These are phyloP conservation scores for Puccinia horiana DNA, from an alignment of 1,284 basidiomycete species.

Conservation along the genomic window DNA sequence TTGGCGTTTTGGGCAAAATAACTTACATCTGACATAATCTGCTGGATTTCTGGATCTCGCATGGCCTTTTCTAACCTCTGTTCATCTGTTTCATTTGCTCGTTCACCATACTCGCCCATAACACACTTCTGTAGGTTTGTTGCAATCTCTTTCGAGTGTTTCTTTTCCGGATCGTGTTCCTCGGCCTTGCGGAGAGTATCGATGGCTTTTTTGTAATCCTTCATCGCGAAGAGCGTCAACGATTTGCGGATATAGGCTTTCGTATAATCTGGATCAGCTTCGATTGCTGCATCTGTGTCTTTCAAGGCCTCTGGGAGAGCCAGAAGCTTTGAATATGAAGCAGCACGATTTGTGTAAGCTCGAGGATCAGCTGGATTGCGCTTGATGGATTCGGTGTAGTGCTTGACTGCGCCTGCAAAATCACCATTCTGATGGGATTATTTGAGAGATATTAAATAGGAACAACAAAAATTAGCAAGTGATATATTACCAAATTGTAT, in stretches of 20 bases:
- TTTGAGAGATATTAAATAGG: no score
- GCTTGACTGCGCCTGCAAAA: conserved; percentile 87
- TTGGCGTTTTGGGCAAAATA: background rate
- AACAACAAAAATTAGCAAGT: background rate
- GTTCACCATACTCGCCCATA: conserved; percentile 74
- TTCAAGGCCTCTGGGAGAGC: conserved; percentile 95
- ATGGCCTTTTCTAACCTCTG: conserved; percentile 90
- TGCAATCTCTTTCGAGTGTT: conserved; percentile 78
- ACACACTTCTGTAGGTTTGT: conserved; percentile 65
- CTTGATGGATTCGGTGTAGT: conserved; percentile 95
- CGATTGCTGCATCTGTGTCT: conserved; percentile 90
- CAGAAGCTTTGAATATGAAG: conserved; percentile 91
- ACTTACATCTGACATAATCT: conserved; percentile 63
- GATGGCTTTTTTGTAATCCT: conserved; percentile 83
- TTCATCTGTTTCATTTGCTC: conserved; percentile 86
- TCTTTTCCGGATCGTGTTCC: conserved; percentile 73
- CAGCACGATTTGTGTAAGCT: conserved; percentile 95
- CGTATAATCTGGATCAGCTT: conserved; percentile 83
- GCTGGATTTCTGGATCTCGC: conserved; percentile 92
- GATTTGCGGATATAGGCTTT: conserved; percentile 96
- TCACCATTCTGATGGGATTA: conserved; percentile 65
- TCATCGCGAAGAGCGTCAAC: conserved; percentile 83
- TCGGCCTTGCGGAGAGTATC: conserved; percentile 75
- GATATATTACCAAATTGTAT: background rate
- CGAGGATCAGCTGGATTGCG: conserved; percentile 84